Evolutionary conservation across 805 yeast species (phyloP).

Genomic region (Yarrowia osloensis): DNA sequence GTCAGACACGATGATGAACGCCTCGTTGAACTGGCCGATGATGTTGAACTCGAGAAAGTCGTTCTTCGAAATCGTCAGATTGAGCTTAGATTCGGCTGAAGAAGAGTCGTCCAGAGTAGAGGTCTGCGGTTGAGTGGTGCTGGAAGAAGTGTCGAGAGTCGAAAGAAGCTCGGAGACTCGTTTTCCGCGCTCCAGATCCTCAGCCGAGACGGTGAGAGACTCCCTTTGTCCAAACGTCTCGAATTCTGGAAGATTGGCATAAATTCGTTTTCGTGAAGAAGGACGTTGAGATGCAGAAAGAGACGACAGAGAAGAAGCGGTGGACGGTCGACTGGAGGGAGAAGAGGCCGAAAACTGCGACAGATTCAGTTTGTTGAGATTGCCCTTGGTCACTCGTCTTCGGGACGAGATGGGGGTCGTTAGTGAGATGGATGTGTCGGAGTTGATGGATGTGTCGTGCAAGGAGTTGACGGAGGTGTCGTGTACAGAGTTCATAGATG

Average conservation of each 20-base stretch:
- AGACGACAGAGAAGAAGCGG: neutral
- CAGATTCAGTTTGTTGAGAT: neutral
- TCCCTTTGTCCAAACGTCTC: conserved; percentile 7
- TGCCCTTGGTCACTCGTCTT: neutral
- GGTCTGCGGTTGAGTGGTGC: neutral
- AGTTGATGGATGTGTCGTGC: too few species aligned
- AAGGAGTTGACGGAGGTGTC: too few species aligned
- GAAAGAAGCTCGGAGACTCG: neutral
- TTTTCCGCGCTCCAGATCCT: neutral
- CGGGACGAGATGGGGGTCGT: neutral
- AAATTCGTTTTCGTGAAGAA: neutral
- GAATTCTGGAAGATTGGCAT: conserved; percentile 3
- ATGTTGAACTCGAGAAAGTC: conserved; percentile 77
- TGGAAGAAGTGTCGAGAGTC: neutral
- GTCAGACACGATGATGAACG: conserved; percentile 72
- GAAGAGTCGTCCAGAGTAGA: conserved; percentile 17
- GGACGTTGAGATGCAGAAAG: neutral
- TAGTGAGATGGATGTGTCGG: neutral
- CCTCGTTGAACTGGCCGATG: conserved; percentile 94
- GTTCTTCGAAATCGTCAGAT: conserved; percentile 62
- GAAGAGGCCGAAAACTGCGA: neutral
- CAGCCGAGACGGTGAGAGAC: neutral
- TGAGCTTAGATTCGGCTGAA: conserved; percentile 58
- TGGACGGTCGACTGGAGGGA: neutral
- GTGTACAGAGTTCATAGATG: neutral